Conservation (phyloP, 257 asterid genomes). For the Jasminum sambac region DNA sequence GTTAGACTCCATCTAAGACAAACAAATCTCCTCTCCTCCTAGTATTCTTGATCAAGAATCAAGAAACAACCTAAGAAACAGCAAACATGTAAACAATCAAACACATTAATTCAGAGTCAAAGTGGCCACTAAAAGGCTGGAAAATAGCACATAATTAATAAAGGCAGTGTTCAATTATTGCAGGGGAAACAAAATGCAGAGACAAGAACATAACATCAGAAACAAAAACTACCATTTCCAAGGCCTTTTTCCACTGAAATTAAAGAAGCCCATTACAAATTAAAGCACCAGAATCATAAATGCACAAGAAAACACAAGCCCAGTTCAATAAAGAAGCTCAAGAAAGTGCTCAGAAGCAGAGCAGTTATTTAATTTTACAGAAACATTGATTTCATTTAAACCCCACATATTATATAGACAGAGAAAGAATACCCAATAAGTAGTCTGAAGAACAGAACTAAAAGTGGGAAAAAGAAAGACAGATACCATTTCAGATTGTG, state of each 20-base stretch:
- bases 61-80: slow-evolving; percentile 30
- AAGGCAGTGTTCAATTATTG: slow-evolving; percentile 19
- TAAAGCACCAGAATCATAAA: slow-evolving; percentile 38
- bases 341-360: slow-evolving; percentile 38
- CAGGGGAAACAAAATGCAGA: slow-evolving; percentile 34
- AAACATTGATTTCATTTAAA: slow-evolving; percentile 16
- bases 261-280: slow-evolving; percentile 24
- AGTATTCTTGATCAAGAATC: slow-evolving; percentile 24
- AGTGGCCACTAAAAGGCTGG: slow-evolving; percentile 26
- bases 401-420: slow-evolving; percentile 27
- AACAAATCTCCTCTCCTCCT: slow-evolving; percentile 37
- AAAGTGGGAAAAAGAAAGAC: slow-evolving; percentile 39
- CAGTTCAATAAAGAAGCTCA: slow-evolving; percentile 36
- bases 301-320: slow-evolving; percentile 34
- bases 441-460: slow-evolving; percentile 43
- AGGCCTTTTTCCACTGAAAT: slow-evolving; percentile 41
- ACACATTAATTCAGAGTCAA: neutral
- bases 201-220: slow-evolving; percentile 37
- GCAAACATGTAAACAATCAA: slow-evolving; percentile 16
- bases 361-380: no score
- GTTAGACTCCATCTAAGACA: slow-evolving; percentile 46
- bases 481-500: slow-evolving; percentile 55
- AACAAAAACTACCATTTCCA: slow-evolving; percentile 40
- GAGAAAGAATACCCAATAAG: slow-evolving; percentile 32
- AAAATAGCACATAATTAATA: slow-evolving; percentile 20